Base-by-base conservation (phyloP, 192 early-diverging fungal genomes). In the Backusella liffmaniae region DNA sequence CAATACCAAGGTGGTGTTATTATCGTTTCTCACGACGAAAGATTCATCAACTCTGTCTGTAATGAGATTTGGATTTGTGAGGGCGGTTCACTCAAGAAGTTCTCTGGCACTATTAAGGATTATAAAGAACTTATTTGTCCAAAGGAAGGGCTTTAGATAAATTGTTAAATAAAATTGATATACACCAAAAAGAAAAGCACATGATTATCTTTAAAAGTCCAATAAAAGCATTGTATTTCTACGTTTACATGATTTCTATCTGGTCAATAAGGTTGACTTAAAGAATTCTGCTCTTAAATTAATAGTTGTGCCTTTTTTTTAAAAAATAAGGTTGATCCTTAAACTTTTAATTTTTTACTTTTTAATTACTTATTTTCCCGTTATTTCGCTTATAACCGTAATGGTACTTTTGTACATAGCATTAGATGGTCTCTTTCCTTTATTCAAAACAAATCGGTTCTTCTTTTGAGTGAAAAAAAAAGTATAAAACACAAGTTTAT, bases 11-110 rank as follows among this genome's bases (percentile, higher is more conserved):
- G 98, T 76, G 98, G 96, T 44, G 94, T 99, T 15, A 93, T 96
- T 66, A 90, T 99, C 72, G 97, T 99, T 53, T 95, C 93, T 71
- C 98, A 99, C 92, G 97, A 99, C 85, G 97, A 98, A 83, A 88
- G 98, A 36, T 93, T 99, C 77, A 99, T 99, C 68, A 89, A 89
- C 77, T 84, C 88, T 13, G 91, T 94, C n/a, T 92, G 93, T 84
- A 90, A 85, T 18, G 93, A 96, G 75, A 88, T 96, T 71, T 99
- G 98, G 98, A 91, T 98, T 15, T 99, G 98, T 82, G 91, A 93
- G 35, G 87, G 88, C 66, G 90, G 94, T 26, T 92, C 89, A 80
- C 88, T 99, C 71, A 86, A 82, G 67, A 91, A 92, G 78, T 99
- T 98, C 85, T 87, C 90, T 37, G 96, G 97, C 46, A 91, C 87